Evolutionary conservation across 2,329 filamentous ascomycete genomes (phyloP), one percentile per base, ranked within the genome.

Genomic region (Myriosclerotinia duriaeana): DNA sequence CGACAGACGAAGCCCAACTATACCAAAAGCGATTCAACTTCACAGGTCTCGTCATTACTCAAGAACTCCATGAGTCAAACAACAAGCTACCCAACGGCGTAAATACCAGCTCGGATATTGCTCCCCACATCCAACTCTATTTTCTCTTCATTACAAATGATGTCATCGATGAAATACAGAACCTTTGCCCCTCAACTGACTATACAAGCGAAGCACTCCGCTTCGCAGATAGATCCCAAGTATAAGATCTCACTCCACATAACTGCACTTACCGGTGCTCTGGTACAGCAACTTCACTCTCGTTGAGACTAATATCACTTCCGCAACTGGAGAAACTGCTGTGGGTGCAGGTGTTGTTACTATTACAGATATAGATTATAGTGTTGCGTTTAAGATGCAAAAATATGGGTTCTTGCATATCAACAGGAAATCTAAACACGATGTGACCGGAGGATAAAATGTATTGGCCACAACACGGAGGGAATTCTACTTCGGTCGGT

Each of bases 11-110:
- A 69, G 73, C 76, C 3, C 73, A 76, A 65, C 70, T 78, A 46
- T 78, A 78, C 70, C 75, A 77, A 69, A 72, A 72, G 17, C 74
- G 72, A 46, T 78, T 78, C 71, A 78, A 77, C 69, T 78, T 77
- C 70, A 72, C 63, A 38, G 77, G 77, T 17, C 54, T 76, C 1
- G 75, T 78, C 22, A 77, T 78, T 64, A 74, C 71, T 15, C 77
- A 78, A 67, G 76, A 78, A 67, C 71, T 72, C 54, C 77, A 78
- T 66, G 76, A 78, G 69, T 71, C 72, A 44, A 78, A 78, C 65
- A 63, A 71, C 53, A 71, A 71, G 63, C 68, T 74, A 1, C 77
- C 71, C 38, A 62, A 67, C 1, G 76, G 77, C 9, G 73, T 78
- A 26, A 73, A 77, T 68, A 78, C 73, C 20, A 74, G 72, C 11